phyloP scores from a whole-genome alignment of 2,329 filamentous ascomycete genomes.

The Pezicula rhizophila region DNA sequence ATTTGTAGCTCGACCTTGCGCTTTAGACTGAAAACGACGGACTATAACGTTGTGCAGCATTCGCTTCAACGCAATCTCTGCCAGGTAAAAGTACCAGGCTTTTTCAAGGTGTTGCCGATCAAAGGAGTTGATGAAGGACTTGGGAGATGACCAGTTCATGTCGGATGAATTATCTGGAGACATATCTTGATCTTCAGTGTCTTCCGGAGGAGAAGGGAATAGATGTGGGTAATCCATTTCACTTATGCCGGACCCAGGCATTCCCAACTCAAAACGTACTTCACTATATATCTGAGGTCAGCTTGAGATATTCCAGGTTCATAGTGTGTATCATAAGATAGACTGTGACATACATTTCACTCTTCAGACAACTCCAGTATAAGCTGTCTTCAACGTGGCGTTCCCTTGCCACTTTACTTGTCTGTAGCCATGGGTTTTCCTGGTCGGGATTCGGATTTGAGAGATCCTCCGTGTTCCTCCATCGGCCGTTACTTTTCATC shows the following conservation, averaged over 20 bases:
- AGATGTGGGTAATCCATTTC: slow-evolving; percentile 1
- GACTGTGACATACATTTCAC: slow-evolving; percentile 14
- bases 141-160: not conserved
- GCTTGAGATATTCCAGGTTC: not conserved
- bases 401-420: not conserved
- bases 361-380: slow-evolving; percentile 23
- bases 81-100: not conserved
- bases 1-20: not conserved
- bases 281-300: not conserved
- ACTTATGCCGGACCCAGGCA: not conserved
- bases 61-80: not conserved
- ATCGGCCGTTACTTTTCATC: slow-evolving; percentile 2
- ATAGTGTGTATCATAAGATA: not conserved
- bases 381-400: slow-evolving; percentile 18
- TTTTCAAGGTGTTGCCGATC: not conserved
- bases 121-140: not conserved
- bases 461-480: not conserved
- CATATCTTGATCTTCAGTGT: not conserved
- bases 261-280: not conserved
- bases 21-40: not conserved
- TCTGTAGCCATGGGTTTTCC: not conserved
- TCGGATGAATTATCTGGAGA: not conserved
- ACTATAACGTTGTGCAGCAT: not conserved
- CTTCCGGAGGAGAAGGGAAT: not conserved
- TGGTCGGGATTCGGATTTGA: not conserved